Evolutionary conservation across 2,329 filamentous ascomycete genomes (phyloP), one percentile per base, ranked within the genome.

Genomic region (Aspergillus bombycis): DNA sequence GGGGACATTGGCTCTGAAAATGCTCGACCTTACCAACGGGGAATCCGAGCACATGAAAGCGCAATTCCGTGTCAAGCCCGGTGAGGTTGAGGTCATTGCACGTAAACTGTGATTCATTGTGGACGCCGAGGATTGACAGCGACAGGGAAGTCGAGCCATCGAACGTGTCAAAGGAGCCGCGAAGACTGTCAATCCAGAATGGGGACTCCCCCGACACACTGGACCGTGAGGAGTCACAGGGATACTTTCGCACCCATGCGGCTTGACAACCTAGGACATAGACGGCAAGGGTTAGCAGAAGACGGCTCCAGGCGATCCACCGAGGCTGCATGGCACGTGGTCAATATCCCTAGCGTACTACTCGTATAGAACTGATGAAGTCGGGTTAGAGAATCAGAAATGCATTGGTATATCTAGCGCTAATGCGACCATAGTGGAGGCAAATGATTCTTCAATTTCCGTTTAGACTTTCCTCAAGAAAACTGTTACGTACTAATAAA

Each of bases 181-280:
- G 11, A 6, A 61, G 14, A 2, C 59, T 61, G 30, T 43, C 53
- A 23, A 61, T 32, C 16, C 34, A 53, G 41, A 61, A 48, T 28
- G 21, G 45, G 23, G 46, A 34, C 41, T 57, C 55, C 9, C 23
- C 23, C 16, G 5, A 28, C 9, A 23, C 12, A 19, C 21, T 16
- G 34, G 28, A 23, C 7, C 38, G 38, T 3, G 56, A 48, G 12
- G 41, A 21, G 14, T n/a, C 56, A 21, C 56, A 58, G 14, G 16
- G 26, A 16, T 32, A 48, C 28, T 58, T 58, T 28, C 56, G 46
- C 11, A 58, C 56, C 56, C 56, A 58, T 32, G 56, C 56, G n/a
- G 56, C 56, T 48, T 50, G 56, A 23, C 23, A 43, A 21, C 26
- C 21, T 11, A 48, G 41, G n/a, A 48, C 12, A 19, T 58, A 16